Evolutionary conservation across 139 green algal genomes (phyloP).

Genomic region (Pleodorina starrii): DNA sequence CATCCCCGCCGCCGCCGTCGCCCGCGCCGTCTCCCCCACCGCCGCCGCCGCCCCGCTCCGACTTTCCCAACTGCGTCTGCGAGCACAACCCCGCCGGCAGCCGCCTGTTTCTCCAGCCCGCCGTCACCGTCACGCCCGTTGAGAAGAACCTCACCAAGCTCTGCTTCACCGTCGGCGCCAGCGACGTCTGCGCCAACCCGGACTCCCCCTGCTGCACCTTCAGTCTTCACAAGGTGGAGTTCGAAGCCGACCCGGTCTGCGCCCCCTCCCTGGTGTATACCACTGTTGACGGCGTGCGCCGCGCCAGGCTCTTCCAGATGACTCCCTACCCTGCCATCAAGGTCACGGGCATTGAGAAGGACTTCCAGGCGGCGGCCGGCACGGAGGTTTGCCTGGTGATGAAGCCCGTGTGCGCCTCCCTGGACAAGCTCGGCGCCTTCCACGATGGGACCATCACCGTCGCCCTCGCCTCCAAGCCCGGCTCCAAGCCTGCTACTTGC

Average conservation of each 20-base stretch:
- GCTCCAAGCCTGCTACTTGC: background rate
- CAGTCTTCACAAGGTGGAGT: constrained; percentile 52
- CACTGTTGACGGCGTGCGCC: constrained; percentile 10
- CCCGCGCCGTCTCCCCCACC: background rate
- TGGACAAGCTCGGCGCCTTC: background rate
- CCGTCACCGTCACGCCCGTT: background rate
- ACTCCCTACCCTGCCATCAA: constrained; percentile 45
- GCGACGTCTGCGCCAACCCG: background rate
- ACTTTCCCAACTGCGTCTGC: constrained; percentile 51
- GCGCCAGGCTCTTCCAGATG: constrained; percentile 34
- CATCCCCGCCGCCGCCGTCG: background rate
- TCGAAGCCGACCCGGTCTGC: constrained; percentile 41
- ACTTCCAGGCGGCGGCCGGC: background rate
- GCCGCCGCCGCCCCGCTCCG: background rate
- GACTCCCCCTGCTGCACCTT: constrained; percentile 33
- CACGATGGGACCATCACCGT: background rate
- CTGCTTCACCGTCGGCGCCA: constrained; percentile 28
- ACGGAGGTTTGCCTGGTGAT: constrained; percentile 10
- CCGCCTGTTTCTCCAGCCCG: constrained; percentile 2
- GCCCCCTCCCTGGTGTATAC: constrained; percentile 33
- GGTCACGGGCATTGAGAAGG: constrained; percentile 22
- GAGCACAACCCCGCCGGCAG: background rate
- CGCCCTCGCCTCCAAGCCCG: background rate
- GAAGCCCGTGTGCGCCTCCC: background rate
- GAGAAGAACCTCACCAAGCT: background rate